phyloP scores from a whole-genome alignment of 257 asterid genomes.

The Capsicum rhomboideum region DNA sequence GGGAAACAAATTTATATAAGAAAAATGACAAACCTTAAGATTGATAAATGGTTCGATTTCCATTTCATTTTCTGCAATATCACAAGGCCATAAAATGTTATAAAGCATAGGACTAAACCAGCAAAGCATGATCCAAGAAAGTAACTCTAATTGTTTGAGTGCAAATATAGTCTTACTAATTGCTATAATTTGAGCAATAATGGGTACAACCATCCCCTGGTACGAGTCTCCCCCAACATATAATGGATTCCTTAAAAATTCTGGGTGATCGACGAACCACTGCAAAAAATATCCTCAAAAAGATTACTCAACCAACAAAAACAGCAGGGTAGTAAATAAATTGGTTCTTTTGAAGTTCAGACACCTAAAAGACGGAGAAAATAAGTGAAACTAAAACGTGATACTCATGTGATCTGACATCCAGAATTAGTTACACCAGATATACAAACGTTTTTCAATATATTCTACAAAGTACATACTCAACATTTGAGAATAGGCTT shows the following conservation, averaged over 20 bases:
- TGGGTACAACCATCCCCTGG: slow-evolving; percentile 11
- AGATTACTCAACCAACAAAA: not conserved
- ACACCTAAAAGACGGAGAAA: not conserved
- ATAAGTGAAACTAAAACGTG: not conserved
- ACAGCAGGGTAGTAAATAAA: not conserved
- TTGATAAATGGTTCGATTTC: slow-evolving; percentile 2
- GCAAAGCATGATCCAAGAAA: not conserved
- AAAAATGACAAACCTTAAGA: slow-evolving; percentile 10
- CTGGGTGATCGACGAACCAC: slow-evolving; percentile 16
- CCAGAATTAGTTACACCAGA: not conserved
- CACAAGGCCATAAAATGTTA: not conserved
- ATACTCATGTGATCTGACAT: not conserved
- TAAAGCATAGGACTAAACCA: not conserved
- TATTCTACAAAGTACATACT: too few relatives aligned
- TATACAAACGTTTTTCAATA: not conserved
- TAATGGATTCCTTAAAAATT: slow-evolving; percentile 4
- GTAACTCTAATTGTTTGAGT: not conserved
- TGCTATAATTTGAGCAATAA: slow-evolving; percentile 7
- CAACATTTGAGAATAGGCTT: not conserved
- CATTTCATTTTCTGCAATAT: slow-evolving; percentile 16
- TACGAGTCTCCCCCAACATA: slow-evolving; percentile 16
- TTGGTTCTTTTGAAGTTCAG: not conserved
- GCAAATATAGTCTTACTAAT: slow-evolving; percentile 3
- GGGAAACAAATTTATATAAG: not conserved
- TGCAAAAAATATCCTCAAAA: not conserved